Evolutionary conservation across 441 rosid species (phyloP).

Genomic region (Adansonia grandidieri): DNA sequence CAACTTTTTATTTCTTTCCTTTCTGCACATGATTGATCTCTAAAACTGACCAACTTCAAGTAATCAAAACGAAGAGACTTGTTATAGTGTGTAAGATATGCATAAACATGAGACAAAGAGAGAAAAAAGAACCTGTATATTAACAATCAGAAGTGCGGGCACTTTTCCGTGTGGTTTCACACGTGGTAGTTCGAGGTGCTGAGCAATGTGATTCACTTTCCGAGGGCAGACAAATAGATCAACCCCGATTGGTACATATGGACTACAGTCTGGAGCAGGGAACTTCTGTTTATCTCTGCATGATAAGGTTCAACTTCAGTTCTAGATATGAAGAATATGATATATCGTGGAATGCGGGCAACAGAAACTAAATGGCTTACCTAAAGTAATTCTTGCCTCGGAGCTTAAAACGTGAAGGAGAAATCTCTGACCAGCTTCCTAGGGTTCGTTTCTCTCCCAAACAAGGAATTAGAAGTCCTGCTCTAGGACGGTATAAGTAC

Average conservation of each 20-base stretch:
- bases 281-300: slow-evolving; percentile 86
- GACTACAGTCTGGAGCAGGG: slow-evolving; percentile 63
- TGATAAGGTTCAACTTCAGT: slow-evolving; percentile 26
- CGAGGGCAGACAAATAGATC: slow-evolving; percentile 71
- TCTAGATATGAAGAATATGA: slow-evolving; percentile 4
- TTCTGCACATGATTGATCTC: too few relatives aligned
- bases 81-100: neutral
- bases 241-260: slow-evolving; percentile 77
- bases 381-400: slow-evolving; percentile 78
- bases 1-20: neutral
- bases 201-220: slow-evolving; percentile 90
- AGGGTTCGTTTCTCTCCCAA: slow-evolving; percentile 52
- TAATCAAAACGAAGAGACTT: neutral
- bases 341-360: neutral
- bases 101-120: neutral
- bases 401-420: slow-evolving; percentile 80
- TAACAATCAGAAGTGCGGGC: slow-evolving; percentile 82
- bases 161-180: slow-evolving; percentile 59
- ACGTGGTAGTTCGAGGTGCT: slow-evolving; percentile 81
- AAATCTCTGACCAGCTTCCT: slow-evolving; percentile 79
- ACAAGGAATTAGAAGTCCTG: slow-evolving; percentile 54
- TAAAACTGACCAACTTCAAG: neutral
- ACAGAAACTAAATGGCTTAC: slow-evolving; percentile 41
- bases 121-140: slow-evolving; percentile 67
- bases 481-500: slow-evolving; percentile 66